Base-by-base conservation (phyloP, 139 green algal genomes). In the Chara braunii region DNA sequence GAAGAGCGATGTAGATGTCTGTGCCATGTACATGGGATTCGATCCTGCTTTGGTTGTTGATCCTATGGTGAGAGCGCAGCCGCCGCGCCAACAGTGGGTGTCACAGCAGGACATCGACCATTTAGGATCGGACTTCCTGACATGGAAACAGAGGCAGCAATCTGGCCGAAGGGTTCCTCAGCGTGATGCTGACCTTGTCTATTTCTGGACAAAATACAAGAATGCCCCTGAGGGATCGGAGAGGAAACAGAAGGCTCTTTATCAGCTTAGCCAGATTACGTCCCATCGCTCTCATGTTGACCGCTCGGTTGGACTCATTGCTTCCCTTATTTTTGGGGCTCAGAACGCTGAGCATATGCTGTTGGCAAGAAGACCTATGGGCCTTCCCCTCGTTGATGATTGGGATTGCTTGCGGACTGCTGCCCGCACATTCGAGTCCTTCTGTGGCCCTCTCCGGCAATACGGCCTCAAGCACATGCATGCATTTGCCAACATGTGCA, bases 361-460 rank as follows among this genome's bases (percentile, higher is more conserved):
- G 14, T 43, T 31, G 11, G n/a, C n/a, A n/a, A 43, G 1, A n/a
- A 60, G 73, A 14, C 12, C 45, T 9, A 37, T 51, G 32, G 69
- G 56, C 3, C 28, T 55, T 29, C 53, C 83, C 1, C 60, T 95
- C 26, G 87, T 96, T 42, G 82, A 92, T 51, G 81, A 92, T 64
- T 96, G 90, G 90, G 83, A 82, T 31, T 96, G 90, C 80, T 81
- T 95, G n/a, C n/a, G n/a, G n/a, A n/a, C n/a, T n/a, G n/a, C n/a
- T n/a, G n/a, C n/a, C n/a, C 61, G 61, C 9, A 33, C 61, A 0
- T 70, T 66, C 52, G 61, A 70, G 24, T 32, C 61, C 0, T 29
- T 32, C 1, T 70, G 61, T 2, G 61, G 61, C 5, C 4, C 26
- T 0, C 24, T 70, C 0, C 61, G 50, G 0, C 50, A 70, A 33